Evolutionary conservation across 306 rosid genomes (phyloP).

Genomic region (Cucumis hystrix): DNA sequence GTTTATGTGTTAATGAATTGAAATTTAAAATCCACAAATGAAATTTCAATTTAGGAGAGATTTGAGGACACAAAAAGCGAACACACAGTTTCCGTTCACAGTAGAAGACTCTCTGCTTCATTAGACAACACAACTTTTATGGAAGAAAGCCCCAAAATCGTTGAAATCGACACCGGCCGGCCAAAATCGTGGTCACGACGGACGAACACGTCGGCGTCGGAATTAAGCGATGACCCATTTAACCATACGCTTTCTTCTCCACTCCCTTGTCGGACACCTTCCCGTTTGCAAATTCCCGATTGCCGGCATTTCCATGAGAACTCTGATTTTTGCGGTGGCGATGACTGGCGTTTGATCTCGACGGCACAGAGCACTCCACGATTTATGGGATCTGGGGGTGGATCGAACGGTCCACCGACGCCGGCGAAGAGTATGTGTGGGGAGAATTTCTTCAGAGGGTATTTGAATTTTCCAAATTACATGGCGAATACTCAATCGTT

Average conservation of each 20-base stretch:
- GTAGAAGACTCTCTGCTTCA: conserved; percentile 52
- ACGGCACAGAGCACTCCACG: conserved; percentile 89
- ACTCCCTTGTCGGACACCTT: conserved; percentile 23
- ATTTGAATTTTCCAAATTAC: conserved; percentile 42
- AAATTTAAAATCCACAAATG: not conserved
- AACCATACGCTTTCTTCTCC: conserved; percentile 41
- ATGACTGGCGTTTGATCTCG: conserved; percentile 49
- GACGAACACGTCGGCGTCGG: conserved; percentile 53
- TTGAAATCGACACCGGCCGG: conserved; percentile 75
- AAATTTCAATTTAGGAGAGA: conserved; percentile 37
- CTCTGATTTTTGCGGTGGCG: conserved; percentile 54
- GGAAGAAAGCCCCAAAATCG: conserved; percentile 66
- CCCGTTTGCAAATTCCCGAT: conserved; percentile 30
- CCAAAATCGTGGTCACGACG: conserved; percentile 64
- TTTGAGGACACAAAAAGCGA: conserved; percentile 55
- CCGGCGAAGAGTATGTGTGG: conserved; percentile 49
- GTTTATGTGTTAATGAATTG: not conserved
- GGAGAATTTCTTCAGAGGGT: conserved; percentile 26
- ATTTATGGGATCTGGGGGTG: conserved; percentile 31
- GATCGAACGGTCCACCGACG: conserved; percentile 31
- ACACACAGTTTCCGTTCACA: conserved; percentile 34
- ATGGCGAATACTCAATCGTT: conserved; percentile 70
- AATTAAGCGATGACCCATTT: conserved; percentile 43
- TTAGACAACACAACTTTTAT: conserved; percentile 33
- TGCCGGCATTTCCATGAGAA: conserved; percentile 26